A percentile compares a stretch with the other conserved stretches of the same genome.
phyloP scores from a whole-genome alignment of 169 alveolate species.

The Perkinsus olseni region DNA sequence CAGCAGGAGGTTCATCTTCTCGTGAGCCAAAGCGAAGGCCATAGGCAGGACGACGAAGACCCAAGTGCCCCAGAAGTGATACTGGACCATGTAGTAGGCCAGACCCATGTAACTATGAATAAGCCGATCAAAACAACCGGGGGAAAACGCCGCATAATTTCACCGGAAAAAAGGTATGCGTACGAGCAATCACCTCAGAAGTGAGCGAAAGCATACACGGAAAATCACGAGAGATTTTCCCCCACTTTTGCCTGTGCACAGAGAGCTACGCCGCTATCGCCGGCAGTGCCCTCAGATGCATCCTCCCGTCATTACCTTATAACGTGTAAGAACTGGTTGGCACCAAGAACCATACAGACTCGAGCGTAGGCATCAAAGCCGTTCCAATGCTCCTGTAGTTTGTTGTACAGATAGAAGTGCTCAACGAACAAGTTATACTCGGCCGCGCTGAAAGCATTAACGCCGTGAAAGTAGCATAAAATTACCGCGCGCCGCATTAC shows the following conservation, averaged over 20 bases:
- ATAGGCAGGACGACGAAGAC: background rate
- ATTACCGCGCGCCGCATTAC: background rate
- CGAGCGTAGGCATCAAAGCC: background rate
- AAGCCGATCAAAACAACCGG: background rate
- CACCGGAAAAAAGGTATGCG: background rate
- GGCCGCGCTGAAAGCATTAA: background rate
- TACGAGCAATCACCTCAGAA: no score
- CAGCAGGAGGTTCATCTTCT: background rate
- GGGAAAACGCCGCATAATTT: background rate
- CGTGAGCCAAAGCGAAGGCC: background rate
- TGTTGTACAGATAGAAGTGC: background rate
- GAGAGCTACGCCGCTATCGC: no score
- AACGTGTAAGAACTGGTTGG: background rate
- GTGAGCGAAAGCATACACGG: no score
- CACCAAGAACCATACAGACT: background rate
- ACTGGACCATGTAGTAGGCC: background rate
- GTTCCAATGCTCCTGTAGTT: background rate
- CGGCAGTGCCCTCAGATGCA: no score
- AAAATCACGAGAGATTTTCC: no score
- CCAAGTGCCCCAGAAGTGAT: background rate
- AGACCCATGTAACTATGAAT: background rate
- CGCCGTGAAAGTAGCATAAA: background rate
- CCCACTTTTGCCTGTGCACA: no score
- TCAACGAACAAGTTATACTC: background rate
- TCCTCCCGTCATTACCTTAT: background rate